Percentiles rank a stretch among this genome's conserved stretches.
Evolutionary conservation across 2,329 filamentous ascomycete species (phyloP).

Genomic region (Aspergillus caelatus): DNA sequence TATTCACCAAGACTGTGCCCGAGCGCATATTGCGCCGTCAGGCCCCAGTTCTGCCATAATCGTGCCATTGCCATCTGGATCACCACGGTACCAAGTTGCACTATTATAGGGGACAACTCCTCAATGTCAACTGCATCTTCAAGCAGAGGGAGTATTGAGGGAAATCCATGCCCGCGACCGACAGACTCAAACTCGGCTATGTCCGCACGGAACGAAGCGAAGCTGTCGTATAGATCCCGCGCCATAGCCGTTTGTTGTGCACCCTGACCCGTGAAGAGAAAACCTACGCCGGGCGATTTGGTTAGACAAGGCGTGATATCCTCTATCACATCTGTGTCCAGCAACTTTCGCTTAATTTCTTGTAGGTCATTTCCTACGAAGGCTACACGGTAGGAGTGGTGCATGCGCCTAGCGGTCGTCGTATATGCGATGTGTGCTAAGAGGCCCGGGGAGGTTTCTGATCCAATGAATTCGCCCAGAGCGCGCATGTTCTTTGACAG

Average conservation of each 20-base stretch:
- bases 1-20: slow-evolving; percentile 48
- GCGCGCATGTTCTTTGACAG: slow-evolving; percentile 59
- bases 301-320: neutral
- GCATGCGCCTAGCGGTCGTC: slow-evolving; percentile 60
- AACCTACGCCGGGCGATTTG: slow-evolving; percentile 27
- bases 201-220: neutral
- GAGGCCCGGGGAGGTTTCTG: neutral
- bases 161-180: slow-evolving; percentile 33
- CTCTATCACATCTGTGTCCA: neutral
- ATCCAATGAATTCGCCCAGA: slow-evolving; percentile 38
- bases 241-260: slow-evolving; percentile 41
- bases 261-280: slow-evolving; percentile 46
- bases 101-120: slow-evolving; percentile 31
- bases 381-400: slow-evolving; percentile 40
- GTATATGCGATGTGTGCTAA: slow-evolving; percentile 63
- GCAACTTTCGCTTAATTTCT: neutral
- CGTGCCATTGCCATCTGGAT: slow-evolving; percentile 41
- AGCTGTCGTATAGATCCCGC: slow-evolving; percentile 17
- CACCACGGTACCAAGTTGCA: slow-evolving; percentile 40
- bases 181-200: slow-evolving; percentile 30
- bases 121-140: slow-evolving; percentile 30
- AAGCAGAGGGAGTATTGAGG: slow-evolving; percentile 38
- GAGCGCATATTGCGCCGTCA: slow-evolving; percentile 38
- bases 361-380: slow-evolving; percentile 24
- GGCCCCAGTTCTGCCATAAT: slow-evolving; percentile 36